Percentiles rank a stretch among this genome's conserved stretches.
phyloP scores from a whole-genome alignment of 2,329 filamentous ascomycete genomes.

The Lachnellula subtilissima region DNA sequence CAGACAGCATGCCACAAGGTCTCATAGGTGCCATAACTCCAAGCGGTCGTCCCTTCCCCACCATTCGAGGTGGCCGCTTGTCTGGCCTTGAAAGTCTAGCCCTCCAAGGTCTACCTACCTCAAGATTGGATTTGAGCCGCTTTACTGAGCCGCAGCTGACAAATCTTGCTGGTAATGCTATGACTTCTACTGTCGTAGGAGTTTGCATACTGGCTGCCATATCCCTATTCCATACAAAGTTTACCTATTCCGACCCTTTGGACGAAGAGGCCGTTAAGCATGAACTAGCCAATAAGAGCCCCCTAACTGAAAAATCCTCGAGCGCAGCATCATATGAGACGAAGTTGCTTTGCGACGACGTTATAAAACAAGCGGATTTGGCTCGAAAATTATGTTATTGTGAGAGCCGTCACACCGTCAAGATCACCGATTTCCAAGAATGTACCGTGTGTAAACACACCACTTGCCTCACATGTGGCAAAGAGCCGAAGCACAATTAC shows the following conservation, averaged over 20 bases:
- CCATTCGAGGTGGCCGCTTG: slow-evolving; percentile 55
- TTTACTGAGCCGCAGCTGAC: slow-evolving; percentile 59
- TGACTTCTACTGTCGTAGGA: slow-evolving; percentile 69
- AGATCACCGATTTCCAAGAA: slow-evolving; percentile 33
- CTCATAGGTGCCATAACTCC: slow-evolving; percentile 66
- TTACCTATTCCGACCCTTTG: neutral
- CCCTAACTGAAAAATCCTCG: neutral
- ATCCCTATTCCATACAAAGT: slow-evolving; percentile 31
- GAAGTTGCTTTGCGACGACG: slow-evolving; percentile 12
- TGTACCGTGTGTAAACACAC: slow-evolving; percentile 52
- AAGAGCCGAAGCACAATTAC: slow-evolving; percentile 44
- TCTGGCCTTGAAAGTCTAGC: slow-evolving; percentile 58
- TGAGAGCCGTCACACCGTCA: slow-evolving; percentile 43
- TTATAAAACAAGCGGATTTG: slow-evolving; percentile 16
- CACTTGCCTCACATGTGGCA: slow-evolving; percentile 48
- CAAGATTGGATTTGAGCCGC: slow-evolving; percentile 57
- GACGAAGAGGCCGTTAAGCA: neutral
- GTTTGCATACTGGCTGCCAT: slow-evolving; percentile 56
- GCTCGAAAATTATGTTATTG: slow-evolving; percentile 51
- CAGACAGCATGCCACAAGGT: slow-evolving; percentile 45
- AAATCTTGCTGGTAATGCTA: slow-evolving; percentile 74
- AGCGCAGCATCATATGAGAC: slow-evolving; percentile 4
- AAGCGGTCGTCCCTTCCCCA: slow-evolving; percentile 54
- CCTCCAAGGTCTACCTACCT: slow-evolving; percentile 64
- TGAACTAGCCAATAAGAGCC: neutral